phyloP scores from a whole-genome alignment of 495 filamentous ascomycete genomes.

The Cladorrhinum samala region DNA sequence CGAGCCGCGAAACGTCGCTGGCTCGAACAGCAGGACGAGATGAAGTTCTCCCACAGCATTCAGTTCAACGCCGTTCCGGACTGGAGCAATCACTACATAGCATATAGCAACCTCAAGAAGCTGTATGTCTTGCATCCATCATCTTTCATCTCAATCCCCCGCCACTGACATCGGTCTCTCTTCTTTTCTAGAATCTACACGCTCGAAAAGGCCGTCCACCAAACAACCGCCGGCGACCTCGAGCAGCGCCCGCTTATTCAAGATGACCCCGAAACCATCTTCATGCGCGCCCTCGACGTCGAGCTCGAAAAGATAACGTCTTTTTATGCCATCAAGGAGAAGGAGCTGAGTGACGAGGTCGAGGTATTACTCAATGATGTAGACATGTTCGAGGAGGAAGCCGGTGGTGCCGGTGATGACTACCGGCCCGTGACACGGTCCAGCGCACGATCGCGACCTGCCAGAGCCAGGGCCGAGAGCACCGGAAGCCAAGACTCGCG shows the following conservation, averaged over 20 bases:
- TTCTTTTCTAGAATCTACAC: slow-evolving; percentile 74
- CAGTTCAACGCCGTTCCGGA: slow-evolving; percentile 99
- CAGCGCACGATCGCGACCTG: slow-evolving; percentile 17
- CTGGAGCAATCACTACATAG: slow-evolving; percentile 96
- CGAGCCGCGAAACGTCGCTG: slow-evolving; percentile 46
- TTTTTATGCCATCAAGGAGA: slow-evolving; percentile 84
- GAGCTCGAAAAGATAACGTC: slow-evolving; percentile 90
- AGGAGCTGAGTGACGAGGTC: slow-evolving; percentile 74
- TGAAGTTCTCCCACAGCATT: slow-evolving; percentile 99
- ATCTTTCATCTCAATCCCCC: background rate
- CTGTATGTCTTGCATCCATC: slow-evolving; percentile 52
- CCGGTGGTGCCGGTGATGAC: slow-evolving; percentile 42
- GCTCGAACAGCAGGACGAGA: slow-evolving; percentile 66
- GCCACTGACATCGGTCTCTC: slow-evolving; percentile 5
- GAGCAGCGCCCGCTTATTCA: slow-evolving; percentile 81
- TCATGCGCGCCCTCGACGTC: slow-evolving; percentile 71
- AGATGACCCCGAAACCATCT: slow-evolving; percentile 69
- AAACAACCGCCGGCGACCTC: slow-evolving; percentile 52
- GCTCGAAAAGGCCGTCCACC: slow-evolving; percentile 73
- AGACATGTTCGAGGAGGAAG: slow-evolving; percentile 60
- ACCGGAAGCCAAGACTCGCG: slow-evolving; percentile 38
- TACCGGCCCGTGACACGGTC: slow-evolving; percentile 24
- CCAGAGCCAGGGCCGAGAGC: slow-evolving; percentile 29
- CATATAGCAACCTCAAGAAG: slow-evolving; percentile 98
- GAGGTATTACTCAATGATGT: slow-evolving; percentile 70